Evolutionary conservation across 2,329 filamentous ascomycete genomes (phyloP).

Genomic region (Pestalotiopsis fici): DNA sequence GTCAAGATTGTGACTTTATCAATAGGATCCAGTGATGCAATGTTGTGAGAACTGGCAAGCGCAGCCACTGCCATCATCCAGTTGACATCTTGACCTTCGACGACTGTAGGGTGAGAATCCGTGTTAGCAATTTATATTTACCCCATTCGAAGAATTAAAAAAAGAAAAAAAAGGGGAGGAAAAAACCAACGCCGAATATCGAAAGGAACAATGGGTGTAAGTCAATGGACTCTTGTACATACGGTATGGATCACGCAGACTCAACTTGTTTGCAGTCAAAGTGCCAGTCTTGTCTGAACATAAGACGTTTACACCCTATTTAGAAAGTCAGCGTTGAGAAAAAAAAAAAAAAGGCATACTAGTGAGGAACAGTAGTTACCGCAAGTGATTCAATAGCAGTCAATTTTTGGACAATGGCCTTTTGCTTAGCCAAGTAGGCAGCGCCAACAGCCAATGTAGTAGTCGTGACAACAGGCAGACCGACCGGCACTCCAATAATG

Average conservation of each 20-base stretch:
- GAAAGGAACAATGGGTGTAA: too few species aligned
- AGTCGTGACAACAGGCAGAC: conserved; percentile 78
- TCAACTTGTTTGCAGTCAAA: conserved; percentile 73
- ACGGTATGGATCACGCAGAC: conserved; percentile 71
- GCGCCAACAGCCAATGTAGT: conserved; percentile 77
- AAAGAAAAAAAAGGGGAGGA: too few species aligned
- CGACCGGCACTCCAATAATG: conserved; percentile 78
- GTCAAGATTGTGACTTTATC: conserved; percentile 79
- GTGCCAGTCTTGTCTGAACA: conserved; percentile 85
- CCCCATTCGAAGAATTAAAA: too few species aligned
- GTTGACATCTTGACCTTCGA: conserved; percentile 76
- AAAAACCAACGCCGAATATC: too few species aligned
- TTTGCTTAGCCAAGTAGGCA: conserved; percentile 75
- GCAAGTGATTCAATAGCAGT: conserved; percentile 77
- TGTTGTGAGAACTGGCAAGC: conserved; percentile 76
- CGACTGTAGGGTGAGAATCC: conserved; percentile 42
- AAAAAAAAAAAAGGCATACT: too few species aligned
- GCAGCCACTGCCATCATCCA: conserved; percentile 85
- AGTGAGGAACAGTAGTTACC: background rate
- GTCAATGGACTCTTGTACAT: background rate
- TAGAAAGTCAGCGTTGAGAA: conserved; percentile 16
- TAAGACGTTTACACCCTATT: conserved; percentile 69
- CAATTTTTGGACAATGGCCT: conserved; percentile 79
- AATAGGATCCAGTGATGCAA: conserved; percentile 77
- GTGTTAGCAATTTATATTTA: background rate